Conservation (phyloP, 257 asterid genomes). For the Gardenia jasminoides region DNA sequence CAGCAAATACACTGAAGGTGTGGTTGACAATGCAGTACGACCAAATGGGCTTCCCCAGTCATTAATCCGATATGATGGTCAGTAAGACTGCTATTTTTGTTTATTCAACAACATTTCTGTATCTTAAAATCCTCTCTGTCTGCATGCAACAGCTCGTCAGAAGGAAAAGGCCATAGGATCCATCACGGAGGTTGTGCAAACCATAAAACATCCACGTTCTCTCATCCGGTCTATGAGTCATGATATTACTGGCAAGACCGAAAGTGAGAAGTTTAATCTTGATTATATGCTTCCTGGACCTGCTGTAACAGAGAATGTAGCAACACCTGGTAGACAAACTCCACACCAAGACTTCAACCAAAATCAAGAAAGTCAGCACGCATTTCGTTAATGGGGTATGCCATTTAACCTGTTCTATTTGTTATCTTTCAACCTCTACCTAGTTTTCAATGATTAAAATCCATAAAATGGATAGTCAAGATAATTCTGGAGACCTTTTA, state of each 20-base stretch:
- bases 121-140: slow-evolving; percentile 23
- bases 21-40: slow-evolving; percentile 65
- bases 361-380: slow-evolving; percentile 60
- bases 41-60: slow-evolving; percentile 97
- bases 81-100: slow-evolving; percentile 12
- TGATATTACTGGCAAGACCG: slow-evolving; percentile 35
- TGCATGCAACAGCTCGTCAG: slow-evolving; percentile 75
- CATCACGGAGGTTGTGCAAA: slow-evolving; percentile 80
- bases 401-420: neutral
- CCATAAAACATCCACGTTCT: slow-evolving; percentile 74
- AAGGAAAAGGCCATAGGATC: slow-evolving; percentile 89
- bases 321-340: slow-evolving; percentile 47
- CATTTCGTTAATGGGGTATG: slow-evolving; percentile 65
- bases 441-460: neutral
- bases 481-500: neutral
- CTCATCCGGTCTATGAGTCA: slow-evolving; percentile 48
- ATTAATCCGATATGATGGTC: slow-evolving; percentile 92
- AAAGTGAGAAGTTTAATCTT: slow-evolving; percentile 35
- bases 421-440: neutral
- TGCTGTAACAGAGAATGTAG: slow-evolving; percentile 40
- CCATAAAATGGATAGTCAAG: neutral
- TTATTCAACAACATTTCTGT: slow-evolving; percentile 18
- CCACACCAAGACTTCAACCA: slow-evolving; percentile 40
- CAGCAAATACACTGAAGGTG: slow-evolving; percentile 97
- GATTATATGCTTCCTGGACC: slow-evolving; percentile 77